Base-by-base conservation (phyloP, 148 eudicot species). In the Fallopia convolvulus region DNA sequence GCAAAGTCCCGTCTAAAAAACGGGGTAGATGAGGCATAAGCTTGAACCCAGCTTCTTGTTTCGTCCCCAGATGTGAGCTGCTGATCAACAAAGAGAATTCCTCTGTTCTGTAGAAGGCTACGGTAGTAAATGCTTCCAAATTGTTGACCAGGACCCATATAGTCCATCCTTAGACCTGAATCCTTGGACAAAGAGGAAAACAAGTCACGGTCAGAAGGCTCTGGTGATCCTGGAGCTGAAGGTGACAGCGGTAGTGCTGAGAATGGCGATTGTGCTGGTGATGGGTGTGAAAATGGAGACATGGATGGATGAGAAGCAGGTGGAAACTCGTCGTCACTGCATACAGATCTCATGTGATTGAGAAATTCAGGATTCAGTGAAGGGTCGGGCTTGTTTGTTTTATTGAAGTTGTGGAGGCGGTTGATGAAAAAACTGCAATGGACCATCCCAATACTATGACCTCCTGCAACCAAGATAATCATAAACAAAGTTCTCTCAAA, bases 81-180 rank as follows among this genome's bases (percentile, higher is more conserved):
- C 88, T 87, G 89, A 80, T 90, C 90, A 23, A 82, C 86, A 76
- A 77, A 83, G 46, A 87, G 87, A 55, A 89, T 72, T 30, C 92
- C 92, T 65, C 74, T 82, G 48, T 81, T 84, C 80, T 84, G 82
- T 36, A 85, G 79, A 79, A 89, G 92, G 46, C 83, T 75, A 17
- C 86, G 86, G 77, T 84, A 89, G 79, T 89, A 87, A n/a, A 84
- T 68, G 2, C 75, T 81, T 66, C 90, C 92, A 80, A 87, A 89
- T 48, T 84, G 87, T 3, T 75, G 39, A 49, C 86, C 84, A 10
- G 72, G 75, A 15, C 90, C 90, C 74, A 80, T 85, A 71, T 76
- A 81, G 79, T 80, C 87, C 92, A 89, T 85, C 83, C 79, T 77
- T 79, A 86, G 72, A 61, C 72, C 79, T 41, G 55, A 73, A 73